These are phyloP conservation scores for Centella asiatica DNA, from an alignment of 129 eudicot genomes.

Conservation along the genomic window DNA sequence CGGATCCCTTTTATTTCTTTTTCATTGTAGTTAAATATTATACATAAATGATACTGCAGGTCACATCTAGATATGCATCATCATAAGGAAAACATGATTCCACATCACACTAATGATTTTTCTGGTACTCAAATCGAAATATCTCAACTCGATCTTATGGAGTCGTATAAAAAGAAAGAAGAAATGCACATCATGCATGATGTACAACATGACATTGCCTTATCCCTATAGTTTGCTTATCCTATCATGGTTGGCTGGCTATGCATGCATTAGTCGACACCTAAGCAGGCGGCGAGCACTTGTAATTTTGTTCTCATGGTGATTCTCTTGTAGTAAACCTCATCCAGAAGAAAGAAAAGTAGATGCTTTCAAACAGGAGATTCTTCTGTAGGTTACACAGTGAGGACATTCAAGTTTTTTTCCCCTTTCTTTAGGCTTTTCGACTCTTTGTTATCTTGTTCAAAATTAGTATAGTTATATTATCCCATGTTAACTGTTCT, in stretches of 20 bases:
- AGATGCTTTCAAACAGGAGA: background rate
- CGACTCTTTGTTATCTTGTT: background rate
- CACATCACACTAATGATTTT: background rate
- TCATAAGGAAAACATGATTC: background rate
- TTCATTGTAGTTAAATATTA: too few species aligned
- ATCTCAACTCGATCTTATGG: background rate
- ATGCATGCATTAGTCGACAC: background rate
- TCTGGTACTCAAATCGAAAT: background rate
- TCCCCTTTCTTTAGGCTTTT: background rate
- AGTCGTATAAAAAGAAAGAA: background rate
- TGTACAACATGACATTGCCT: background rate
- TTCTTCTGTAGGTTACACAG: background rate
- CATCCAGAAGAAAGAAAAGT: conserved; percentile 3
- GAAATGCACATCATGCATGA: background rate
- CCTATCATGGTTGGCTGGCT: background rate
- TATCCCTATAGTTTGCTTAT: background rate
- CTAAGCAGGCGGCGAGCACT: background rate
- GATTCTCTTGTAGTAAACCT: conserved; percentile 8
- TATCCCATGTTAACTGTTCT: too few species aligned
- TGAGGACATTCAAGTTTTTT: background rate
- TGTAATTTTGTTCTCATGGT: background rate
- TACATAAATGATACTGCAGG: too few species aligned
- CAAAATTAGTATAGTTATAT: too few species aligned
- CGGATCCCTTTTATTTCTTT: too few species aligned
- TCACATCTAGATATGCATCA: too few species aligned